Conservation (phyloP, 2,329 filamentous ascomycete species). For the Fusarium cicatricum region DNA sequence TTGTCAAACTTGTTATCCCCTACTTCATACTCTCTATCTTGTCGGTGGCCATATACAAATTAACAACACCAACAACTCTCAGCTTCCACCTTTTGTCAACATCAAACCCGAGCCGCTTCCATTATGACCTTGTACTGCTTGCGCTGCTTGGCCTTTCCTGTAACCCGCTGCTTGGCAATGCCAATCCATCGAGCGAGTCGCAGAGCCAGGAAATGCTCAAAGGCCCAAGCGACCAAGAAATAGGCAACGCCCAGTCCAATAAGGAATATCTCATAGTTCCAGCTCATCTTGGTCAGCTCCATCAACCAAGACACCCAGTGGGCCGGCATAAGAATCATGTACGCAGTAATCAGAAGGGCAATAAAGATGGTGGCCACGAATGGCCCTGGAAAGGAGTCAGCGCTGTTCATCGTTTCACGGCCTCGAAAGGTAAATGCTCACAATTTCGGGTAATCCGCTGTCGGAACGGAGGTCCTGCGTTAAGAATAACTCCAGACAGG, state of each 20-base stretch:
- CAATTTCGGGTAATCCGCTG: slow-evolving; percentile 82
- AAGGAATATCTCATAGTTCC: slow-evolving; percentile 76
- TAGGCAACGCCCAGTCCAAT: slow-evolving; percentile 74
- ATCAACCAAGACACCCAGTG: slow-evolving; percentile 76
- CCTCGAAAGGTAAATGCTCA: slow-evolving; percentile 53
- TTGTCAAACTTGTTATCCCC: not conserved
- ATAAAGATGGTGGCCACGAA: slow-evolving; percentile 81
- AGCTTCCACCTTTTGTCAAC: not conserved
- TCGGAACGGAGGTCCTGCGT: slow-evolving; percentile 89
- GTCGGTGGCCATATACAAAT: not conserved
- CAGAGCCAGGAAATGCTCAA: slow-evolving; percentile 77
- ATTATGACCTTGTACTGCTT: slow-evolving; percentile 87
- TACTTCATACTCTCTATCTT: slow-evolving; percentile 3
- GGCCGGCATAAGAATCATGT: slow-evolving; percentile 83
- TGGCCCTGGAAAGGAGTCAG: slow-evolving; percentile 65
- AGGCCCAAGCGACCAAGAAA: slow-evolving; percentile 72
- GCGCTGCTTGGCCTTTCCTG: slow-evolving; percentile 73
- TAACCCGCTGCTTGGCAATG: slow-evolving; percentile 63
- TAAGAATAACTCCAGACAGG: slow-evolving; percentile 85
- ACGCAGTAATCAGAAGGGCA: slow-evolving; percentile 72
- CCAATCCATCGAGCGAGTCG: slow-evolving; percentile 74
- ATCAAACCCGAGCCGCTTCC: slow-evolving; percentile 57
- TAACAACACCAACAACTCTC: not conserved
- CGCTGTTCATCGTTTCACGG: not conserved
- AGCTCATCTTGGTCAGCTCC: slow-evolving; percentile 82